Base-by-base conservation (phyloP, 306 rosid genomes). In the Pterocarpus macrocarpus region DNA sequence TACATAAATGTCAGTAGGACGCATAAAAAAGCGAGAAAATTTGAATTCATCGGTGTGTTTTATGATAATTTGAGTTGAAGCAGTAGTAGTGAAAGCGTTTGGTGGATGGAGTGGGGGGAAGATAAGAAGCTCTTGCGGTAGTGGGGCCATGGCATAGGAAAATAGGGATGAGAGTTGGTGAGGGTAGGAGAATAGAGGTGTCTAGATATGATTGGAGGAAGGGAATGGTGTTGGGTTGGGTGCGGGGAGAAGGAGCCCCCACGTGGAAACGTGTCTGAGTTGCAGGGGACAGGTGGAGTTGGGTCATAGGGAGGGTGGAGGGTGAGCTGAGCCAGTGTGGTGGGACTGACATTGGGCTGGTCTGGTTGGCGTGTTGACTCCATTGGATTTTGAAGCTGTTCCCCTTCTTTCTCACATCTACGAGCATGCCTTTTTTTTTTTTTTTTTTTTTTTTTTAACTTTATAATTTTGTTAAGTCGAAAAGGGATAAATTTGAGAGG, bases 191-290 rank as follows among this genome's bases (percentile, higher is more conserved):
- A 11, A 14, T 43, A 1, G 13, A 47, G 53, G 15, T 47, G 53
- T 10, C 53, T 9, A 47, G 53, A 47, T 47, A 8, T 47, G 53
- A 9, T 47, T 47, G 53, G 53, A 9, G 15, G 15, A 6, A 35
- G 69, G 69, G 36, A 71, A 8, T 1, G 9, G 53, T 12, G 53
- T 47, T 47, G 77, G 72, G 66, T 71, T 78, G 69, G 81, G 53
- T 11, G 58, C 17, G 64, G 61, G 71, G 87, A 79, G 76, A 76
- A 84, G 50, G 85, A 77, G 44, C 76, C 90, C 28, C 85, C 95
- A 91, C 92, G 94, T 92, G 92, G 92, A 84, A 36, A 55, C 84
- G 89, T 94, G 97, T 90, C 95, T 77, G 81, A 79, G 88, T 66
- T 7, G 92, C 85, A 90, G 97, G 97, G 88, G 88, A 90, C 94